Evolutionary conservation across 441 rosid genomes (phyloP), one percentile per base, ranked within the genome.

Genomic region (Lepidium campestre): DNA sequence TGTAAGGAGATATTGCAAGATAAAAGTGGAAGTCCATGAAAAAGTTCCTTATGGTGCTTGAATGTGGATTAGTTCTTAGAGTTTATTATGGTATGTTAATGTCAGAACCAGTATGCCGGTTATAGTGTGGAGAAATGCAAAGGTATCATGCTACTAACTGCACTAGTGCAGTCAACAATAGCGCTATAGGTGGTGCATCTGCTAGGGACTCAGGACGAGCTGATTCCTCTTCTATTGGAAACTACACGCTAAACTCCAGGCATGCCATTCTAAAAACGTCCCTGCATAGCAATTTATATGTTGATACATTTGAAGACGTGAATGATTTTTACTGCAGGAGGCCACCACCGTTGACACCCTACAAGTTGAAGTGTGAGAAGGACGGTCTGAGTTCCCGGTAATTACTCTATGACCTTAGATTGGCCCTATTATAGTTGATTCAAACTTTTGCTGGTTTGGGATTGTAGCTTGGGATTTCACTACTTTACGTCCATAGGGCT

Each of bases 311-410:
- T 59, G 6, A 68, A 58, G 79, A 65, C 40, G 10, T 50, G 49
- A 49, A 13, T 59, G n/a, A 32, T 35, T 59, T 59, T 64, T 75
- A 44, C 60, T 76, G 75, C 87, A 95, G 98, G 91, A 85, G 97
- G 76, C 78, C 81, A 63, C 78, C 84, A 57, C 91, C 78, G 9
- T 72, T 83, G 78, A 71, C 82, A 65, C 81, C 94, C 57, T 96
- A 93, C 86, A 93, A 84, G 74, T 83, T 96, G 85, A 93, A 90
- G 90, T 90, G 96, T 73, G 98, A 93, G 59, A 87, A 87, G 80
- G 97, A 96, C 68, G 79, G 84, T 52, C 72, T 93, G 39, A 96
- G 86, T 79, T 86, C 96, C 61, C 72, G 96, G 98, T 93, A 85
- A 67, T 75, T 73, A 54, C 71, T 42, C 49, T 68, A 35, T 61